phyloP scores from a whole-genome alignment of 139 green algal species.

The Volvox africanus region DNA sequence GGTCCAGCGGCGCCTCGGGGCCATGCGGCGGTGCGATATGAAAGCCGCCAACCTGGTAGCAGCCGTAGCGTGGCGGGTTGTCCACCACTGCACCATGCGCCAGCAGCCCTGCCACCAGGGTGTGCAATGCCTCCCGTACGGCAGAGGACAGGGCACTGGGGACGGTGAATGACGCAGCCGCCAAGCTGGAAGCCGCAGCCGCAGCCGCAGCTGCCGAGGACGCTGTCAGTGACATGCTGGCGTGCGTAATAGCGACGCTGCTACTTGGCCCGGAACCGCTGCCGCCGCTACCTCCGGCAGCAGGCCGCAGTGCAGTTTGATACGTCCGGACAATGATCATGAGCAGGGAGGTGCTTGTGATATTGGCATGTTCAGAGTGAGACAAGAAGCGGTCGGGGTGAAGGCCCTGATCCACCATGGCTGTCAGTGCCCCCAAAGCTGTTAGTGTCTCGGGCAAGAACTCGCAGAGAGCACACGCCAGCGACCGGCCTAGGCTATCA shows the following conservation, averaged over 20 bases:
- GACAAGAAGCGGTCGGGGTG: conserved; percentile 32
- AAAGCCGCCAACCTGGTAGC: conserved; percentile 15
- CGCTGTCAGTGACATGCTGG: conserved; percentile 3
- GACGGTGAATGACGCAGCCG: neutral
- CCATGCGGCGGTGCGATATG: neutral
- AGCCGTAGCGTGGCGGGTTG: neutral
- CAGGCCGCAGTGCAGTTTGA: neutral
- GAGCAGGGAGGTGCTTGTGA: conserved; percentile 29
- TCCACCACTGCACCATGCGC: conserved; percentile 23
- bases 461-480: neutral
- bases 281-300: neutral
- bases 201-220: neutral
- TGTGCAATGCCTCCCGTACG: neutral
- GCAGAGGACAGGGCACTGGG: neutral
- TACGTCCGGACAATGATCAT: conserved; percentile 26
- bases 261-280: neutral
- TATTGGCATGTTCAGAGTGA: neutral
- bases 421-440: neutral
- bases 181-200: neutral
- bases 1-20: conserved; percentile 5
- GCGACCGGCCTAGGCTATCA: conserved; percentile 7
- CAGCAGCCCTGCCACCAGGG: conserved; percentile 22
- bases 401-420: conserved; percentile 27
- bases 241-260: no score
- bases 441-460: neutral